phyloP scores from a whole-genome alignment of 78 protist genomes.

The Speleostelium caveatum region DNA sequence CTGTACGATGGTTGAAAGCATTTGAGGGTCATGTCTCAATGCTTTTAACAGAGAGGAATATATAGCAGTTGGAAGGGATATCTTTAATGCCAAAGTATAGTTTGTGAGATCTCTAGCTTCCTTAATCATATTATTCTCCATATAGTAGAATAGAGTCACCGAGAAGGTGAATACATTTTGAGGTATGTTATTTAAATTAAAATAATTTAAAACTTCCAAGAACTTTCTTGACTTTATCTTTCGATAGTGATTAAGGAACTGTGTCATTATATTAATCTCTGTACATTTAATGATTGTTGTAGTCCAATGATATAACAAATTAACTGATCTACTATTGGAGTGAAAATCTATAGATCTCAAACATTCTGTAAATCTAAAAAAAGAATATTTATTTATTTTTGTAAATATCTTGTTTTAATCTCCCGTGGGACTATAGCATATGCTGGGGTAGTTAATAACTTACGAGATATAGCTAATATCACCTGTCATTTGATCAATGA shows the following conservation, averaged over 20 bases:
- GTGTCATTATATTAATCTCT: background rate
- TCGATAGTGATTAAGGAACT: constrained; percentile 2
- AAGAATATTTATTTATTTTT: too few species aligned
- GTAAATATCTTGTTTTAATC: background rate
- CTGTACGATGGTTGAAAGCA: background rate
- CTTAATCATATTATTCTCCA: background rate
- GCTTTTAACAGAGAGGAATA: background rate
- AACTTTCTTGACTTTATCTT: background rate
- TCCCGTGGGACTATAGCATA: background rate
- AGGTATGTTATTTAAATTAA: constrained; percentile 6
- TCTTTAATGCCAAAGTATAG: background rate
- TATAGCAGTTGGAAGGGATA: background rate
- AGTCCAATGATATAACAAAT: background rate
- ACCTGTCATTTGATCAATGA: background rate
- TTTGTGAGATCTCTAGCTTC: background rate
- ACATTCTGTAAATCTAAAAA: background rate
- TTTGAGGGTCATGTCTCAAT: background rate
- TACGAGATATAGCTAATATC: background rate
- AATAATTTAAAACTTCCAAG: background rate
- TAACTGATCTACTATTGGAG: background rate
- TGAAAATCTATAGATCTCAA: background rate
- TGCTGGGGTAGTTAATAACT: background rate
- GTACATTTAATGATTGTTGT: background rate
- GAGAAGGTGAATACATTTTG: constrained; percentile 1
- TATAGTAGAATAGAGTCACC: background rate